A percentile compares a stretch with the other conserved stretches of the same genome.
Evolutionary conservation across 1,284 basidiomycete genomes (phyloP).

Genomic region (Termitomyces sp.): DNA sequence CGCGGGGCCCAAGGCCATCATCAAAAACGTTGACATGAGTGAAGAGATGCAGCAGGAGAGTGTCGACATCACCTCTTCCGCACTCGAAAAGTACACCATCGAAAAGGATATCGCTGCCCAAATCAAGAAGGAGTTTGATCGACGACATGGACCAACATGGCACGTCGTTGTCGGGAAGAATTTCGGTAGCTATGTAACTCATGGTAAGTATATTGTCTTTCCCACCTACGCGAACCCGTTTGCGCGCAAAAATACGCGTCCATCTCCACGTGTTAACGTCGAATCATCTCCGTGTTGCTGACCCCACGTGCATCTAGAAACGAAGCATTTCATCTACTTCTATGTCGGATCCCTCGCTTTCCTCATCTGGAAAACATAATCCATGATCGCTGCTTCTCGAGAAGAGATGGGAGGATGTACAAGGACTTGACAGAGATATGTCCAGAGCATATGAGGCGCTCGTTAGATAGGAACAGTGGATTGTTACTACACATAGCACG

Average conservation of each 20-base stretch:
- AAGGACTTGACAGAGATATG: constrained; percentile 6
- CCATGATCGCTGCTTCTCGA: neutral
- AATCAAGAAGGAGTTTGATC: constrained; percentile 97
- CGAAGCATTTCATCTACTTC: constrained; percentile 97
- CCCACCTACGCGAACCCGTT: neutral
- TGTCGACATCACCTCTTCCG: constrained; percentile 81
- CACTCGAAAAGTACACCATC: constrained; percentile 87
- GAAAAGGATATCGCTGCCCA: constrained; percentile 98
- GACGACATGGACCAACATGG: constrained; percentile 90
- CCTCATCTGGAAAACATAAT: constrained; percentile 91
- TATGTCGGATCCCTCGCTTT: constrained; percentile 87
- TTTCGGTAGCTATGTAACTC: constrained; percentile 96
- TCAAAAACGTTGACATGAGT: constrained; percentile 97
- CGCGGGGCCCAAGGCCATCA: constrained; percentile 71
- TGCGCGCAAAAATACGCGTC: constrained; percentile 15
- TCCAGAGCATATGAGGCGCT: constrained; percentile 2
- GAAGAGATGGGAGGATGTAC: constrained; percentile 2
- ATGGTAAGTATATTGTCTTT: constrained; percentile 58
- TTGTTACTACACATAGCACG: constrained; percentile 11
- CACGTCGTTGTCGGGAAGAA: constrained; percentile 98
- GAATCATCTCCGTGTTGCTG: constrained; percentile 12
- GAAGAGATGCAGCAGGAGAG: constrained; percentile 95
- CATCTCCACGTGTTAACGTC: constrained; percentile 1
- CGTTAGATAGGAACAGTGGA: constrained; percentile 13
- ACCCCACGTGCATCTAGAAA: constrained; percentile 53